phyloP scores from a whole-genome alignment of 139 green algal species.

The Coelastrella sp. region DNA sequence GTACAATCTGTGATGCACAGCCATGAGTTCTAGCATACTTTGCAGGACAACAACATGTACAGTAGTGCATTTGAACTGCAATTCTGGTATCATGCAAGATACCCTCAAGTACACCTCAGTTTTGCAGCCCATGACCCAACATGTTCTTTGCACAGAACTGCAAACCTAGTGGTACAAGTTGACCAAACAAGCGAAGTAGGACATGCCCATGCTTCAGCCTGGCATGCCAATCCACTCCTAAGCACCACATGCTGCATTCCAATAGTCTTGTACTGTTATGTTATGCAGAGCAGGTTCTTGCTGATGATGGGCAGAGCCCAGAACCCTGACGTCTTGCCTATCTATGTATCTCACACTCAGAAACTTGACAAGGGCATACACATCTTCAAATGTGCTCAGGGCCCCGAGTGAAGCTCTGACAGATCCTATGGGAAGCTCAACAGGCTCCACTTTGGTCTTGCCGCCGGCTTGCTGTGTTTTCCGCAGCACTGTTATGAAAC shows the following conservation, averaged over 20 bases:
- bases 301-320: not conserved
- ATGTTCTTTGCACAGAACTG: too few species aligned
- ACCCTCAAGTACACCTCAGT: too few species aligned
- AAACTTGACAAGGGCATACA: constrained; percentile 64
- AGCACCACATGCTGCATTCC: constrained; percentile 12
- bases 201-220: too few species aligned
- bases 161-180: too few species aligned
- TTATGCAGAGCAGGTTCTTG: not conserved
- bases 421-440: constrained; percentile 62
- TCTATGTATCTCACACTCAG: constrained; percentile 64
- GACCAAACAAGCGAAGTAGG: too few species aligned
- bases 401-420: constrained; percentile 70
- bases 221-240: not conserved
- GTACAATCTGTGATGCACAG: too few species aligned
- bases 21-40: too few species aligned
- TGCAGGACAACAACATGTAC: too few species aligned
- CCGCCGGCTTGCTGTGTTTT: not conserved
- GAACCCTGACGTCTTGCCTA: not conserved
- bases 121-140: too few species aligned
- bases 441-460: not conserved
- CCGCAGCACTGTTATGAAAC: constrained; percentile 35
- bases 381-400: constrained; percentile 75
- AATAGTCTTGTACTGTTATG: not conserved
- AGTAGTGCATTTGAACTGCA: too few species aligned
- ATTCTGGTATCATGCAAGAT: too few species aligned